phyloP scores from a whole-genome alignment of 768 basidiomycete species.

The Fibroporia radiculosa region DNA sequence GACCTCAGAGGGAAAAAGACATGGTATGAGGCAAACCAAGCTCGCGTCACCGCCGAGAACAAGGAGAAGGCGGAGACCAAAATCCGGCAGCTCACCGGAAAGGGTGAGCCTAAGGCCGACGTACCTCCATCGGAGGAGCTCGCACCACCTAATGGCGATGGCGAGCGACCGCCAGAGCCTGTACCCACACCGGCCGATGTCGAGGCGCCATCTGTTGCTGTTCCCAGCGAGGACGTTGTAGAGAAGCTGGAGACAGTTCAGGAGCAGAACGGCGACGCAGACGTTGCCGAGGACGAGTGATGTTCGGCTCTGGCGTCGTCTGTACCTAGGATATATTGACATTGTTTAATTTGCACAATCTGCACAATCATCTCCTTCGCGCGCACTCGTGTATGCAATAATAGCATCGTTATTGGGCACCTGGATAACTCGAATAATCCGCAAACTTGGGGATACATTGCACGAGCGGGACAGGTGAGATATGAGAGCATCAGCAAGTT shows the following conservation, averaged over 20 bases:
- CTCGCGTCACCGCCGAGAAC: slow-evolving; percentile 69
- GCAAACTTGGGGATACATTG: slow-evolving; percentile 15
- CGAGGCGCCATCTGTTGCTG: slow-evolving; percentile 23
- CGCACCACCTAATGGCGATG: slow-evolving; percentile 31
- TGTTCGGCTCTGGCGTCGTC: not conserved
- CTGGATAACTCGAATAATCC: slow-evolving; percentile 2
- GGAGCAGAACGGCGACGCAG: slow-evolving; percentile 20
- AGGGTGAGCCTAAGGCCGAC: slow-evolving; percentile 26
- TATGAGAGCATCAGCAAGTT: slow-evolving; percentile 6
- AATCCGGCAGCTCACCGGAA: slow-evolving; percentile 51
- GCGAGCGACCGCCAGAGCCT: slow-evolving; percentile 38
- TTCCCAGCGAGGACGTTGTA: slow-evolving; percentile 31
- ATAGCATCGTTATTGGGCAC: not conserved
- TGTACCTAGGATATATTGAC: slow-evolving; percentile 8
- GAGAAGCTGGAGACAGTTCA: slow-evolving; percentile 36
- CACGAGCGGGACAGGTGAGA: slow-evolving; percentile 12
- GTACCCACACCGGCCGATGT: slow-evolving; percentile 32
- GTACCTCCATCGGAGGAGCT: slow-evolving; percentile 24
- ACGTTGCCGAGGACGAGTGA: not conserved
- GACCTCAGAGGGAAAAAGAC: slow-evolving; percentile 91
- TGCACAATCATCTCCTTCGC: not conserved
- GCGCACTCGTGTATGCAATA: not conserved
- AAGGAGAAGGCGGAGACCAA: slow-evolving; percentile 73
- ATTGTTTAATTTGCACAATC: slow-evolving; percentile 3
- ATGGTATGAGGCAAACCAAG: slow-evolving; percentile 93